Evolutionary conservation across 768 basidiomycete species (phyloP), one percentile per base, ranked within the genome.

Genomic region (Kwoniella heveanensis): DNA sequence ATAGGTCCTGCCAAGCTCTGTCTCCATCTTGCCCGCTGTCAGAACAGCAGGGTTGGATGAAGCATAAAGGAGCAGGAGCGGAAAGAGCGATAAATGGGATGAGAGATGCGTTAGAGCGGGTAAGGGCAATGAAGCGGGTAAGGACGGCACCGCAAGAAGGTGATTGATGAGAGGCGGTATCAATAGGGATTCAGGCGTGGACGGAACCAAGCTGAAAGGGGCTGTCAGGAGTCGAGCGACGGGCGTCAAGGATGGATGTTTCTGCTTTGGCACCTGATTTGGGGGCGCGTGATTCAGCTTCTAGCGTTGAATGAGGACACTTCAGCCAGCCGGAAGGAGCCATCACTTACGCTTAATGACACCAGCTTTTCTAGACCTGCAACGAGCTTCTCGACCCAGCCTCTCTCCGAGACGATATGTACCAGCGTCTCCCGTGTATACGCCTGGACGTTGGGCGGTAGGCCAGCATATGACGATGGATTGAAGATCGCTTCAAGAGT

Each of bases 121-220:
- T 81, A 77, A 22, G 87, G 82, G 36, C 86, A 88, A 50, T 89
- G 82, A 8, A 86, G 88, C 77, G 0, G 91, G 91, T 0, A 97
- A 83, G 0, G 91, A 81, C 0, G 90, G 89, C 48, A 94, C 82
- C 1, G 88, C 84, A 61, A 95, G 82, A 58, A 94, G 85, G 64
- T 82, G 78, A 17, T 81, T 73, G 57, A 90, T 68, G 27, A 89
- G 70, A 72, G 29, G 78, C 66, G 17, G 88, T 71, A 47, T 82
- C 77, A 64, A 65, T 68, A 6, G 77, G 26, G 68, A 81, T 82
- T 48, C 70, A 69, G 72, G 68, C 47, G 36, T 0, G 65, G 48
- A 26, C 70, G 72, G 48, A 78, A 78, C 22, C 69, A 79, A 12
- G 73, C 79, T 24, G 83, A 84, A 47, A 76, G 85, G 71, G 50